Conservation (phyloP, 805 yeast species). For the Yamadazyma philogaea region DNA sequence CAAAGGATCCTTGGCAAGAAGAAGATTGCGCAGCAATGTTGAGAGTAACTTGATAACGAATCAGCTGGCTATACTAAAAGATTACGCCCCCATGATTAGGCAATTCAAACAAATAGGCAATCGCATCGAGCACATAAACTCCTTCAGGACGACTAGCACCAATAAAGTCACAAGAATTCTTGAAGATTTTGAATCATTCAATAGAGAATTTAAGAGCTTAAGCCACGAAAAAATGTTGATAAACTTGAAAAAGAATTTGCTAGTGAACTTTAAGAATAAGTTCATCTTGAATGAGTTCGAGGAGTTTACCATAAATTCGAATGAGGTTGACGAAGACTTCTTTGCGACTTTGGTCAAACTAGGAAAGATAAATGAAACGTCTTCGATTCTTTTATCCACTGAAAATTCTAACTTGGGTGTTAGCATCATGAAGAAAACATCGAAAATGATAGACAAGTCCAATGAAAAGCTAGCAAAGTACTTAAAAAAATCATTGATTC, state of each 20-base stretch:
- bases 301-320: conserved; percentile 51
- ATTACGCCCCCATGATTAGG: conserved; percentile 29
- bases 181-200: conserved; percentile 21
- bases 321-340: conserved; percentile 51
- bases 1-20: conserved; percentile 58
- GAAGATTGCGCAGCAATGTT: conserved; percentile 55
- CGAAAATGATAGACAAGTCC: conserved; percentile 44
- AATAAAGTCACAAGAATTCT: conserved; percentile 33
- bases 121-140: conserved; percentile 20
- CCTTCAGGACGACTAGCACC: conserved; percentile 33
- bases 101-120: conserved; percentile 23
- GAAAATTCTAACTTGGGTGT: conserved; percentile 65
- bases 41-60: conserved; percentile 59
- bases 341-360: conserved; percentile 60
- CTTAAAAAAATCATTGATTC: conserved; percentile 31
- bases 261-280: conserved; percentile 52
- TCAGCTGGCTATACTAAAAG: conserved; percentile 38
- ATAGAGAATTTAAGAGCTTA: conserved; percentile 23
- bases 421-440: conserved; percentile 59
- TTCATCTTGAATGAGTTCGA: conserved; percentile 74
- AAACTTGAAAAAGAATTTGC: conserved; percentile 48
- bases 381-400: conserved; percentile 62
- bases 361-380: conserved; percentile 59
- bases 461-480: conserved; percentile 27
- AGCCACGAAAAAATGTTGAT: conserved; percentile 31